Evolutionary conservation across 2,329 filamentous ascomycete genomes (phyloP).

Genomic region (Stemphylium lycopersici): DNA sequence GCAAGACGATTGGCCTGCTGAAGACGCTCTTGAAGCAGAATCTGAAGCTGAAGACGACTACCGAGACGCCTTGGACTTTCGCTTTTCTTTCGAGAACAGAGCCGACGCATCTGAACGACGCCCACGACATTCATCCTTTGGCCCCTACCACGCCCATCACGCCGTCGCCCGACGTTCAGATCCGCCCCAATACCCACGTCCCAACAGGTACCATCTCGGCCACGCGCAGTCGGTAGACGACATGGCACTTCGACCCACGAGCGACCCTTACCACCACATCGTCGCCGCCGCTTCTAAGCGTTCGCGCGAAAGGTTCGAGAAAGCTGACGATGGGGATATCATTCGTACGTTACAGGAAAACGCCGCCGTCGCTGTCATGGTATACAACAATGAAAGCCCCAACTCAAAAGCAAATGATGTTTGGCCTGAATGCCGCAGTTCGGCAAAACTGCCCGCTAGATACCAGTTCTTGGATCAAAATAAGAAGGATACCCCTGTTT

Average conservation of each 20-base stretch:
- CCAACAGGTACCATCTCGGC: background rate
- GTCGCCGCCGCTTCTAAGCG: conserved; percentile 23
- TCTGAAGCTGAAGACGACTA: too few species aligned
- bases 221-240: background rate
- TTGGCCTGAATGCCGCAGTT: conserved; percentile 43
- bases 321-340: conserved; percentile 18
- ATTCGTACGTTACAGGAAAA: conserved; percentile 18
- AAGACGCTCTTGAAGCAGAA: background rate
- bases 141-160: background rate
- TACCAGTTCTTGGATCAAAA: conserved; percentile 29
- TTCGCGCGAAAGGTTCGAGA: conserved; percentile 25
- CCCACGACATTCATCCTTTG: background rate
- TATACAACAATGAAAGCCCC: conserved; percentile 25
- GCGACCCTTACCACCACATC: background rate
- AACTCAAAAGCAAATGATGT: conserved; percentile 42
- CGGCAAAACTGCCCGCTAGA: conserved; percentile 31
- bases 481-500: background rate
- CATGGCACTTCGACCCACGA: background rate
- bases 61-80: background rate
- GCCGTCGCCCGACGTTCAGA: background rate
- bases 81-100: background rate
- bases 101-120: background rate
- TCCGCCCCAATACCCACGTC: background rate
- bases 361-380: conserved; percentile 33
- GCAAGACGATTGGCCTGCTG: conserved; percentile 11